phyloP scores from a whole-genome alignment of 768 basidiomycete species.

The Neoboletus subvelutipes region DNA sequence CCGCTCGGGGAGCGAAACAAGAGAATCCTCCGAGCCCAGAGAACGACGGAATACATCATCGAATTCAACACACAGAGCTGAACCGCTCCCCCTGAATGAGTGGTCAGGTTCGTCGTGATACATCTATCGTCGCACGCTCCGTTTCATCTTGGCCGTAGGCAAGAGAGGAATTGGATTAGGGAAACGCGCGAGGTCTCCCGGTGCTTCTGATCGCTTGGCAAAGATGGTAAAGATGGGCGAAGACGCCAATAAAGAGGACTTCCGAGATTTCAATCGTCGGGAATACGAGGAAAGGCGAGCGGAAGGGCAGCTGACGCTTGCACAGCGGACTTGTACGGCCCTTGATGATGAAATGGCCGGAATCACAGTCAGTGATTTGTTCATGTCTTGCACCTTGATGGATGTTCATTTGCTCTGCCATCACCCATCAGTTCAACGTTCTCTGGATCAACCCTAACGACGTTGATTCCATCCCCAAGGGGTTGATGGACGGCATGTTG shows the following conservation, averaged over 20 bases:
- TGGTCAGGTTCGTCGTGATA: slow-evolving; percentile 65
- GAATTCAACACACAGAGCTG: slow-evolving; percentile 45
- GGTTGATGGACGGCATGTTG: slow-evolving; percentile 56
- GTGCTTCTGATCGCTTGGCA: slow-evolving; percentile 58
- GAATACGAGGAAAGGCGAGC: slow-evolving; percentile 79
- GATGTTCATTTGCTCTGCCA: slow-evolving; percentile 6
- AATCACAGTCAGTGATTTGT: slow-evolving; percentile 40
- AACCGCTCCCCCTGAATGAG: slow-evolving; percentile 75
- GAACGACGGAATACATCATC: slow-evolving; percentile 1
- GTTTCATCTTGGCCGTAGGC: slow-evolving; percentile 44
- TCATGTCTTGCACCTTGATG: background rate
- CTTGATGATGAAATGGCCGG: slow-evolving; percentile 80
- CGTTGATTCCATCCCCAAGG: slow-evolving; percentile 62
- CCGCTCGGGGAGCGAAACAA: slow-evolving; percentile 1
- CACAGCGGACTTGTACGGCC: slow-evolving; percentile 70
- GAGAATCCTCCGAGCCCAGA: slow-evolving; percentile 1
- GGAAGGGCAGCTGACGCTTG: slow-evolving; percentile 65
- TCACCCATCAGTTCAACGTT: slow-evolving; percentile 65
- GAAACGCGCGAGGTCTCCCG: slow-evolving; percentile 69
- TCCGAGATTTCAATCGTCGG: slow-evolving; percentile 65
- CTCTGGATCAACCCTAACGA: slow-evolving; percentile 74
- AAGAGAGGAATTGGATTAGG: slow-evolving; percentile 73
- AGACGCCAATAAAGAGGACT: slow-evolving; percentile 50
- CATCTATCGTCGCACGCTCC: background rate
- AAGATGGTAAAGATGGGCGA: slow-evolving; percentile 72